phyloP scores from a whole-genome alignment of 768 basidiomycete genomes.

The Pulveroboletus sp. region DNA sequence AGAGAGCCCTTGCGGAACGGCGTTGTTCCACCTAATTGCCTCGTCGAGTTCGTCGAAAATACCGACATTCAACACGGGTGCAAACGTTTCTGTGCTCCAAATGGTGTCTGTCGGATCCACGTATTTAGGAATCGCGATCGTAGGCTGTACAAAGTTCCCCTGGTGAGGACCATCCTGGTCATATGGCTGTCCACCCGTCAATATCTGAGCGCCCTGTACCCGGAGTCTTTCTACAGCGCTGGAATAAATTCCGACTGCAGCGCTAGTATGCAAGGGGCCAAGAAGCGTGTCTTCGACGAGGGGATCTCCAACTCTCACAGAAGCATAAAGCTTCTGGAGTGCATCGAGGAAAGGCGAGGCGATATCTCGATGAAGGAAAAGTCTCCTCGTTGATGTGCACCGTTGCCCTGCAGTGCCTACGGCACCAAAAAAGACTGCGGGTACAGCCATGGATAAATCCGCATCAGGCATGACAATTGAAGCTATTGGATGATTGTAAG shows the following conservation, averaged over 20 bases:
- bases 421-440: slow-evolving; percentile 89
- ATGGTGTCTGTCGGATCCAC: slow-evolving; percentile 49
- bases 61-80: slow-evolving; percentile 82
- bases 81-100: slow-evolving; percentile 82
- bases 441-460: slow-evolving; percentile 83
- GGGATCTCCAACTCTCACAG: slow-evolving; percentile 80
- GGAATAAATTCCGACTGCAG: slow-evolving; percentile 63
- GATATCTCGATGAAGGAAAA: slow-evolving; percentile 82
- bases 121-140: slow-evolving; percentile 67
- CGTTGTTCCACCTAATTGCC: slow-evolving; percentile 88
- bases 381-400: slow-evolving; percentile 89
- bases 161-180: slow-evolving; percentile 43
- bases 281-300: slow-evolving; percentile 67
- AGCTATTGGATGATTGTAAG: slow-evolving; percentile 43
- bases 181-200: slow-evolving; percentile 66
- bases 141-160: slow-evolving; percentile 90
- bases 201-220: slow-evolving; percentile 65
- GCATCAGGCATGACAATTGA: slow-evolving; percentile 93
- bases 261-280: slow-evolving; percentile 78
- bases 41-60: slow-evolving; percentile 83
- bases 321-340: slow-evolving; percentile 68
- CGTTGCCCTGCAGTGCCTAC: slow-evolving; percentile 74
- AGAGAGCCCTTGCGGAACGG: slow-evolving; percentile 85
- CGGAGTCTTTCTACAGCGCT: slow-evolving; percentile 58
- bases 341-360: slow-evolving; percentile 70